phyloP scores from a whole-genome alignment of 345 rosid genomes.

The sweet orange (Citrus sinensis) region DVS_A1.0 CM039163.1:42826001-42826500 shows the following conservation, averaged over 20 bases:
- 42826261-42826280: neutral
- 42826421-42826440: neutral
- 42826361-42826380: constrained; percentile 44
- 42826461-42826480: constrained; percentile 71
- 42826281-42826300: constrained; percentile 57
- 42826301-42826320: constrained; percentile 92
- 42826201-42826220: neutral
- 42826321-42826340: constrained; percentile 92
- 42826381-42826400: constrained; percentile 11
- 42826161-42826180: constrained; percentile 95
- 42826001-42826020: constrained; percentile 46
- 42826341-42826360: constrained; percentile 99
- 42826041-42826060: neutral
- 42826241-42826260: neutral
- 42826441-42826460: neutral
- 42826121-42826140: constrained; percentile 97
- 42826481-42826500: constrained; percentile 79
- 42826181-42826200: constrained; percentile 57
- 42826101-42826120: constrained; percentile 95
- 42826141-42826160: constrained; percentile 93
- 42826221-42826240: no score
- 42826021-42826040: constrained; percentile 11
- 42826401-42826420: neutral
- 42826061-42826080: neutral
- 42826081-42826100: constrained; percentile 55